phyloP scores from a whole-genome alignment of 192 early-diverging fungal species.

The Globomyces pollinis-pini region DNA sequence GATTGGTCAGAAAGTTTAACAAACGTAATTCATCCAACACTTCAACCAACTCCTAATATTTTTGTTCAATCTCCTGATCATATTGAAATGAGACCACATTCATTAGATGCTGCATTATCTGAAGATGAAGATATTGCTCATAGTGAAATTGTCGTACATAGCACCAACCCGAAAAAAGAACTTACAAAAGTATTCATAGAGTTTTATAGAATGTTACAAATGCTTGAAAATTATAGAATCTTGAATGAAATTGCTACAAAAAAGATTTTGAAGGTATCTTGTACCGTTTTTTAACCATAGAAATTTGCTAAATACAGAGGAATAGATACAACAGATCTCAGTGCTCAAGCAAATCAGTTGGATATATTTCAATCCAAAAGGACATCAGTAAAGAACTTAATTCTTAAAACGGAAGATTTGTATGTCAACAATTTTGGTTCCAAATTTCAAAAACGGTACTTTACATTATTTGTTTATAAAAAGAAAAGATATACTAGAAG shows the following conservation, averaged over 20 bases:
- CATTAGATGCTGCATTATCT: not conserved
- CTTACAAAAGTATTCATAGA: constrained; percentile 6
- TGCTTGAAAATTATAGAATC: constrained; percentile 31
- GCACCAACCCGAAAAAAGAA: not conserved
- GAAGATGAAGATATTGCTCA: not conserved
- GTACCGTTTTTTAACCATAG: no score
- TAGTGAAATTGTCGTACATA: not conserved
- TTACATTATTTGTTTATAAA: no score
- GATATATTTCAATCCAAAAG: not conserved
- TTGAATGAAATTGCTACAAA: constrained; percentile 29
- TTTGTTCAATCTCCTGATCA: no score
- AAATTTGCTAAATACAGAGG: no score
- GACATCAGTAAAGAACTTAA: not conserved
- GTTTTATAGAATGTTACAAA: constrained; percentile 10
- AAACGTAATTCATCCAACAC: not conserved
- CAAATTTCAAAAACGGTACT: not conserved
- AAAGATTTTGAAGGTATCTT: constrained; percentile 38
- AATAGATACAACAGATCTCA: no score
- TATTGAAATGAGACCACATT: no score
- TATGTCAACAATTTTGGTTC: not conserved
- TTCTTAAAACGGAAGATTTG: not conserved
- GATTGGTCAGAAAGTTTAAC: not conserved
- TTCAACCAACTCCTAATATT: not conserved
- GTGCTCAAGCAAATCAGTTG: no score
- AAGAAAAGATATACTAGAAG: no score